Base-by-base conservation (phyloP, 495 filamentous ascomycete genomes). In the Jackrogersella minutella region DNA sequence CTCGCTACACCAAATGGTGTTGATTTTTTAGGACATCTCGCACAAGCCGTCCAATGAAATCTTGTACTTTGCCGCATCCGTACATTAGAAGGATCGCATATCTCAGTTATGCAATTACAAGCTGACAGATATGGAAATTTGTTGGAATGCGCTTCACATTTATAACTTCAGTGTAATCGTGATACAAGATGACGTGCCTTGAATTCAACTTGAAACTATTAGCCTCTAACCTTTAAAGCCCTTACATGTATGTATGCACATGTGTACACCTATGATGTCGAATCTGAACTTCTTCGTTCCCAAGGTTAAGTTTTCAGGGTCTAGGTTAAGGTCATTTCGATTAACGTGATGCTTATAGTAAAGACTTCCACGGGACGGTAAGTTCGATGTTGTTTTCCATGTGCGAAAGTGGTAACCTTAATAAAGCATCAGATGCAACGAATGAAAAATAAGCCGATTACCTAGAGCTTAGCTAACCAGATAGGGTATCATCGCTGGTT, bases 181-280 rank as follows among this genome's bases (percentile, higher is more conserved):
- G 41, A 51, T 69, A 64, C 59, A 69, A 64, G 59, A 64, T 69
- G 41, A 64, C 54, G 59, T 60, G 66, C 59, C 17, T 56, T 37
- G 41, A 40, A 64, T 49, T 46, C 41, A 60, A 64, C 52, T 56
- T 39, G 55, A 43, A 53, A 22, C 37, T n/a, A 28, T 16, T 36
- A 17, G 8, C 8, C 40, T 52, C 31, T 60, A 14, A 22, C 34
- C 30, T 52, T 33, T 10, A 51, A 7, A 17, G 14, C 17, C 31
- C 49, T 52, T 52, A 36, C 28, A 22, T 52, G 16, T 14, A 3
- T 16, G n/a, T 19, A 16, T 17, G 2, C 9, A 41, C 14, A 3
- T 36, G 2, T 2, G 8, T 36, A n/a, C 2, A 36, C n/a, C n/a
- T n/a, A n/a, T n/a, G n/a, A n/a, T n/a, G n/a, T 36, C 11, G 19